phyloP scores from a whole-genome alignment of 257 asterid genomes.

The Plectranthus barbatus region DNA sequence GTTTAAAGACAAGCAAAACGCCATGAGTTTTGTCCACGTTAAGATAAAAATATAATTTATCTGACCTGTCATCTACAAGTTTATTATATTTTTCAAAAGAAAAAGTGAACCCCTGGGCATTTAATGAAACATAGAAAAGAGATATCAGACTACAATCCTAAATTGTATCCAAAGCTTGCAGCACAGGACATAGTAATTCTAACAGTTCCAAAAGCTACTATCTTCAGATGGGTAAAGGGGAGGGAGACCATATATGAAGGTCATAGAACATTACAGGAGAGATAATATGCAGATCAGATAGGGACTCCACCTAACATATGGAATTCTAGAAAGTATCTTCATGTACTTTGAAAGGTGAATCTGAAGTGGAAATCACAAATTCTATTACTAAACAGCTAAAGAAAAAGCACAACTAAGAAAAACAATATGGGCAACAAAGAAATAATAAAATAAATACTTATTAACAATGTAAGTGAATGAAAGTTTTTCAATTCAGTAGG shows the following conservation, averaged over 20 bases:
- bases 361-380: neutral
- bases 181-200: neutral
- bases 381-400: neutral
- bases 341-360: neutral
- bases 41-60: neutral
- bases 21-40: neutral
- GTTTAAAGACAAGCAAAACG: constrained; percentile 12
- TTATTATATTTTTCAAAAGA: neutral
- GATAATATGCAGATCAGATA: neutral
- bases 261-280: too few species aligned
- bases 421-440: neutral
- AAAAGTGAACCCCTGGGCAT: neutral
- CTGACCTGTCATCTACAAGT: neutral
- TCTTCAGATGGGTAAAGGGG: neutral
- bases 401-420: neutral
- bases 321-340: neutral
- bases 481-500: neutral
- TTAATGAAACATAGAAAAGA: neutral
- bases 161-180: neutral
- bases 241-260: neutral
- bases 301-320: neutral
- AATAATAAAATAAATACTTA: neutral
- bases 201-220: neutral
- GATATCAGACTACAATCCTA: neutral
- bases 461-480: neutral